Evolutionary conservation across 768 basidiomycete genomes (phyloP).

Genomic region (Suillus cothurnatus): DNA sequence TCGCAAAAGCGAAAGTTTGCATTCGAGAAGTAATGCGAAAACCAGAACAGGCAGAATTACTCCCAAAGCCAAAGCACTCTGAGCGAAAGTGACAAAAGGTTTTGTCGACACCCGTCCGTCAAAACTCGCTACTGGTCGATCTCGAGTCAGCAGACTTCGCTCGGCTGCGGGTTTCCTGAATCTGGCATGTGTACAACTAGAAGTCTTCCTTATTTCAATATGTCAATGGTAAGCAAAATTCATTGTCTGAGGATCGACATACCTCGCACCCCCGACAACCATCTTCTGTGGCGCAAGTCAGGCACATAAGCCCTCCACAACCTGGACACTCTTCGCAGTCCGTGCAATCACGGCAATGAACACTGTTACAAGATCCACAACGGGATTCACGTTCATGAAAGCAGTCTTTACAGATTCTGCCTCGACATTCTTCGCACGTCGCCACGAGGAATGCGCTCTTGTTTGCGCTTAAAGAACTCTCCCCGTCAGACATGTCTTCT

Average conservation of each 20-base stretch:
- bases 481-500: constrained; percentile 16
- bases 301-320: background rate
- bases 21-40: background rate
- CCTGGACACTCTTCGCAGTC: background rate
- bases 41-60: background rate
- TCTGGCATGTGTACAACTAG: background rate
- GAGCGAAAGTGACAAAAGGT: background rate
- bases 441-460: background rate
- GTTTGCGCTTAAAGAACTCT: background rate
- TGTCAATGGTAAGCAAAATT: background rate
- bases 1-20: background rate
- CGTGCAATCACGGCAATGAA: background rate
- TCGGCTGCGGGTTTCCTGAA: background rate
- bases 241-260: background rate
- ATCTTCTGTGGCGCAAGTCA: background rate
- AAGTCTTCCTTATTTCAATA: background rate
- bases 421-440: background rate
- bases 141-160: background rate
- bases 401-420: background rate
- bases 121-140: background rate
- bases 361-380: background rate
- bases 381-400: background rate
- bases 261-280: background rate
- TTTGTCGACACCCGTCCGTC: background rate
- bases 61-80: background rate